Percentiles rank a stretch among this genome's conserved stretches.
Conservation (phyloP, 768 basidiomycete species). For the Collybia nuda region DNA sequence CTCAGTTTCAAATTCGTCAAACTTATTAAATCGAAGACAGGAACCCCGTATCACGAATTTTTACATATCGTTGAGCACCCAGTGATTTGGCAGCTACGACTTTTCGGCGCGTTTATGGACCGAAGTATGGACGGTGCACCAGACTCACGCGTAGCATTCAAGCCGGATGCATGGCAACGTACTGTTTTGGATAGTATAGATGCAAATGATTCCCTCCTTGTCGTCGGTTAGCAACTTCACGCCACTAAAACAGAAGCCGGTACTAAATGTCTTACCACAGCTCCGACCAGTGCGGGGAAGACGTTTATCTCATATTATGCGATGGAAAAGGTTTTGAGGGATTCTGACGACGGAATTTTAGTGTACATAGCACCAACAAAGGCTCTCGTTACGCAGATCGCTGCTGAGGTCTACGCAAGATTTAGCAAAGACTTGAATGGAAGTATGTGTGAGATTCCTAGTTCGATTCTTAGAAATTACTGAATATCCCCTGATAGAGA, state of each 20-base stretch:
- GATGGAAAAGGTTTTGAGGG: slow-evolving; percentile 66
- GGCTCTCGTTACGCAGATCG: slow-evolving; percentile 69
- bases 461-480: not conserved
- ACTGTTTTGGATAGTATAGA: slow-evolving; percentile 67
- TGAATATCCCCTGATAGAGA: slow-evolving; percentile 32
- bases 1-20: slow-evolving; percentile 57
- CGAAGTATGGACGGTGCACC: slow-evolving; percentile 62
- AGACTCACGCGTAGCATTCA: slow-evolving; percentile 60
- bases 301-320: slow-evolving; percentile 80
- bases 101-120: slow-evolving; percentile 73
- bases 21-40: slow-evolving; percentile 46
- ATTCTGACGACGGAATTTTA: slow-evolving; percentile 64
- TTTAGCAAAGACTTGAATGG: slow-evolving; percentile 52
- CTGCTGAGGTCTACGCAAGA: slow-evolving; percentile 72
- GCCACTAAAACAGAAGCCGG: not conserved
- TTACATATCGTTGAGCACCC: slow-evolving; percentile 60
- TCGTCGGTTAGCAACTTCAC: slow-evolving; percentile 48
- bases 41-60: slow-evolving; percentile 39
- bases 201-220: slow-evolving; percentile 55
- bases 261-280: slow-evolving; percentile 26
- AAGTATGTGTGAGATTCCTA: slow-evolving; percentile 29
- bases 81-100: slow-evolving; percentile 64
- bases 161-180: slow-evolving; percentile 73
- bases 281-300: slow-evolving; percentile 73
- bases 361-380: slow-evolving; percentile 79